These are phyloP conservation scores for Aphelidium insulamus DNA, from an alignment of 371 early-diverging fungal species.

Conservation along the genomic window DNA sequence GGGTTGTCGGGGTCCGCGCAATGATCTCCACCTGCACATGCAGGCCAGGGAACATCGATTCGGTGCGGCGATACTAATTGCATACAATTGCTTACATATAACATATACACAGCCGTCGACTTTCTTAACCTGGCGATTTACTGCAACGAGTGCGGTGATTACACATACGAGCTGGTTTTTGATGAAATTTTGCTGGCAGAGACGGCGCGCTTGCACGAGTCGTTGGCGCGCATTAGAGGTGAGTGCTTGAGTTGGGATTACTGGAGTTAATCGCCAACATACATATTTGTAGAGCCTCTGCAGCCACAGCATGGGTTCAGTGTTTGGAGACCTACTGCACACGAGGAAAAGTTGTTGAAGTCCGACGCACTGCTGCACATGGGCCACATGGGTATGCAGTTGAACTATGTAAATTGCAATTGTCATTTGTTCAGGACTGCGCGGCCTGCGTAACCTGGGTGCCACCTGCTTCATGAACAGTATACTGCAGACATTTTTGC, in stretches of 20 bases:
- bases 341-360: background rate
- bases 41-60: too few species aligned
- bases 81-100: too few species aligned
- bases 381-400: background rate
- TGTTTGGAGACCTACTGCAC: background rate
- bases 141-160: slow-evolving; percentile 60
- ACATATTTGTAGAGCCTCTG: background rate
- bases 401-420: background rate
- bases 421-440: slow-evolving; percentile 25
- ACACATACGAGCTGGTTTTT: slow-evolving; percentile 58
- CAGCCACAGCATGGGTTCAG: background rate
- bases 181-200: slow-evolving; percentile 34
- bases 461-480: slow-evolving; percentile 88
- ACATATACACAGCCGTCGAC: slow-evolving; percentile 56
- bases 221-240: slow-evolving; percentile 12
- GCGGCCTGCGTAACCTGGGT: slow-evolving; percentile 81
- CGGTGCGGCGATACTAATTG: too few species aligned
- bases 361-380: too few species aligned
- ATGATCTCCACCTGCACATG: too few species aligned
- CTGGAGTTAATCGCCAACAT: background rate
- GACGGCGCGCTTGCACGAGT: slow-evolving; percentile 27
- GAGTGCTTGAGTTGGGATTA: slow-evolving; percentile 1
- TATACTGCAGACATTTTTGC: slow-evolving; percentile 69
- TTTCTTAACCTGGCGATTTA: slow-evolving; percentile 33
- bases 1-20: too few species aligned